Conservation (phyloP, 176 grass and related monocot genomes). For the Zoysia japonica region DNA sequence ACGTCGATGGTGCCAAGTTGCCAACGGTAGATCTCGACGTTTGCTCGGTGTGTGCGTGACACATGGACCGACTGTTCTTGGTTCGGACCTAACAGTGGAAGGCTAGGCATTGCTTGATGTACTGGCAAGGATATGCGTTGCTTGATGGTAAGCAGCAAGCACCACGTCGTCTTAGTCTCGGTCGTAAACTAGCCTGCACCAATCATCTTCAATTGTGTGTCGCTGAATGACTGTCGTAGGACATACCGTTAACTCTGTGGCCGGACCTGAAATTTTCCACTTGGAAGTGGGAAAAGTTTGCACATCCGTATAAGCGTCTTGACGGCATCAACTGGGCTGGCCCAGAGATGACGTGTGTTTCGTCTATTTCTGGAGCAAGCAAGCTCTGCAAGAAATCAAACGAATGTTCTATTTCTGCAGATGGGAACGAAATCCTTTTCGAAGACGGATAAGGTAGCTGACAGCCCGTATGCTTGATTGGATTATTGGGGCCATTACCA, state of each 20-base stretch:
- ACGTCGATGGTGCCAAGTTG: background rate
- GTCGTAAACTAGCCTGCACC: no score
- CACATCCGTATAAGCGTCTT: background rate
- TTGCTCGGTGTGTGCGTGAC: background rate
- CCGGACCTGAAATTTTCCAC: background rate
- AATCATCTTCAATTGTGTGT: no score
- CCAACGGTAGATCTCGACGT: background rate
- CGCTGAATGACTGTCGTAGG: no score
- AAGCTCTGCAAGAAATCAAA: background rate
- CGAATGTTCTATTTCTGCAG: background rate
- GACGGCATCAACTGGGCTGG: background rate
- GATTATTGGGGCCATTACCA: no score
- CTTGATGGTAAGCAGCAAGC: background rate
- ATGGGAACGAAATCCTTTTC: background rate
- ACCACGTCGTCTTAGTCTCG: background rate
- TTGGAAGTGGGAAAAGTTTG: background rate
- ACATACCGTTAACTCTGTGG: no score
- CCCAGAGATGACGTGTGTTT: background rate
- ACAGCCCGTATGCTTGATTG: background rate
- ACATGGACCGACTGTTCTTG: background rate
- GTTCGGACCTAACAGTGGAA: background rate
- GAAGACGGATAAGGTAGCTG: background rate
- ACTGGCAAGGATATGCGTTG: background rate
- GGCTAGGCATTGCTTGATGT: no score
- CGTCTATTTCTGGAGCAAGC: background rate